Evolutionary conservation across 768 basidiomycete genomes (phyloP), one percentile per base, ranked within the genome.

Genomic region (Serendipita vermifera): DNA sequence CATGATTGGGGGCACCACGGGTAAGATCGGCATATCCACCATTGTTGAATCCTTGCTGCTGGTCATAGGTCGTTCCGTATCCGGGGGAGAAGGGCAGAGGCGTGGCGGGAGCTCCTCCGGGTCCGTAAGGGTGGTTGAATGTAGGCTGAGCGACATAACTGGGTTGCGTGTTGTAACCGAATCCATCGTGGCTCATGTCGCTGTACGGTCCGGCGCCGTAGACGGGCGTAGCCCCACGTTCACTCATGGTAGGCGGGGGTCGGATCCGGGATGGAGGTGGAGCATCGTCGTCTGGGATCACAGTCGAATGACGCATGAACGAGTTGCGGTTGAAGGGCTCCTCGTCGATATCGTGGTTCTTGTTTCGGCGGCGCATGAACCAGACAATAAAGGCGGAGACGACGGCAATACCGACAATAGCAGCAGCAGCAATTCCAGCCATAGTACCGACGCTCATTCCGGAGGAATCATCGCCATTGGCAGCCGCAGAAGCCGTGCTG

Each of bases 221-320:
- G 36, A 56, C 22, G 35, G 57, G 31, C 36, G 60, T 55, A 35
- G 46, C 56, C 59, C 74, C 75, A 41, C 71, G 71, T 62, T 83
- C 76, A 53, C 79, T 73, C 82, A 83, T 83, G 27, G 75, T 72
- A n/a, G 82, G 82, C 15, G 69, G 70, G n/a, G 76, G 73, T 13
- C 56, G 41, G 22, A 20, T 46, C 7, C 43, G 43, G 31, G 40
- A 57, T 9, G 60, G 14, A 32, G 55, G 56, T 24, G 56, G 33
- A 9, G 46, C 36, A 15, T 59, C 62, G 17, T 83, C 82, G 43
- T 78, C 71, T 22, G 80, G 68, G 22, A 84, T 65, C 14, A 80
- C 64, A n/a, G 76, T 77, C 13, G 84, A 85, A 60, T 76, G 73
- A 54, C 81, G 79, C 54, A 78, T 76, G 73, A 84, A 84, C 7